Conservation (phyloP, 352 stramenopile genomes). For the Thalassiosira exigua region DNA sequence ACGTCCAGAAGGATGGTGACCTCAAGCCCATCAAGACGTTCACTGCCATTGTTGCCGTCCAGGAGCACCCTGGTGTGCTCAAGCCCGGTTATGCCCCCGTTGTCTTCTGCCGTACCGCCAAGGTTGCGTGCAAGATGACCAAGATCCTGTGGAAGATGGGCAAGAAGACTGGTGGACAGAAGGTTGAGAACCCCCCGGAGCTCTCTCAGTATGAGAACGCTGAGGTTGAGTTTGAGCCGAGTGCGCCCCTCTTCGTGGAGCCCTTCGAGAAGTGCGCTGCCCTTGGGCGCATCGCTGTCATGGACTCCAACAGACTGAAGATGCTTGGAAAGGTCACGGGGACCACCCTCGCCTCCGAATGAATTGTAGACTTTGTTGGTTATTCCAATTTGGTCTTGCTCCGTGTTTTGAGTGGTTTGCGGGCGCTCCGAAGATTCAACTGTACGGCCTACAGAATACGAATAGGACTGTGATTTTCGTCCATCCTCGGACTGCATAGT, state of each 20-base stretch:
- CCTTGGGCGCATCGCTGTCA: slow-evolving; percentile 88
- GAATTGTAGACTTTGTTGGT: too few relatives aligned
- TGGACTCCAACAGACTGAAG: slow-evolving; percentile 89
- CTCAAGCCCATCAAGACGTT: slow-evolving; percentile 84
- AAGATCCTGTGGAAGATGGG: slow-evolving; percentile 88
- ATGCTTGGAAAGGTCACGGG: slow-evolving; percentile 87
- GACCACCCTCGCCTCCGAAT: slow-evolving; percentile 6
- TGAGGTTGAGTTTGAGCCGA: slow-evolving; percentile 87
- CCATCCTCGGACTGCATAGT: too few relatives aligned
- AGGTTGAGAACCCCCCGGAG: slow-evolving; percentile 86
- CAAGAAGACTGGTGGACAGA: slow-evolving; percentile 87
- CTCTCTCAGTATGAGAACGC: slow-evolving; percentile 87
- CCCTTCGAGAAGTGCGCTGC: slow-evolving; percentile 85
- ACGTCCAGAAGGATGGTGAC: slow-evolving; percentile 71
- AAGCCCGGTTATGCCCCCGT: slow-evolving; percentile 86
- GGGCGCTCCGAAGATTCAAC: slow-evolving; percentile 31
- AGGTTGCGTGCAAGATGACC: slow-evolving; percentile 88
- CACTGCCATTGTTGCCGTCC: slow-evolving; percentile 85
- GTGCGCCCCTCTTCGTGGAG: slow-evolving; percentile 85
- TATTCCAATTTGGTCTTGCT: too few relatives aligned
- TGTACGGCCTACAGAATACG: slow-evolving; percentile 38
- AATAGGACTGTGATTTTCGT: too few relatives aligned
- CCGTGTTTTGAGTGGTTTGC: slow-evolving; percentile 20
- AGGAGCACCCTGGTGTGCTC: slow-evolving; percentile 87
- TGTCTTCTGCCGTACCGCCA: slow-evolving; percentile 87